These are phyloP conservation scores for Tolypocladium nubicola DNA, from an alignment of 2,329 filamentous ascomycete genomes.

Conservation along the genomic window DNA sequence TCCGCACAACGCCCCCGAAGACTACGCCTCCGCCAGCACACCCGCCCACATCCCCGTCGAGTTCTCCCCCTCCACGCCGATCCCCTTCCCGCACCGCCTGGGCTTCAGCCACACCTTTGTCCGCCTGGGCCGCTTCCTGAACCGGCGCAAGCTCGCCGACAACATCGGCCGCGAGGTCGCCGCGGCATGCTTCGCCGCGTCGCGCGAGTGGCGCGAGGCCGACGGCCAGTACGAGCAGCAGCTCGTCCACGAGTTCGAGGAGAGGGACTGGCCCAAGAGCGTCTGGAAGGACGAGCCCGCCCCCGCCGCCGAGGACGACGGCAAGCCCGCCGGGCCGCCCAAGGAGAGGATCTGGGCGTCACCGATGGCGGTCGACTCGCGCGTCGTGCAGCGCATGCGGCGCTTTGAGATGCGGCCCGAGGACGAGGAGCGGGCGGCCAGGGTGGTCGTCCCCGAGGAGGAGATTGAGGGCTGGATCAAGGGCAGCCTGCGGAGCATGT, in stretches of 20 bases:
- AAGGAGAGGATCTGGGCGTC: constrained; percentile 67
- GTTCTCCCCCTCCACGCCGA: constrained; percentile 61
- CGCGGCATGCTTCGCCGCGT: constrained; percentile 60
- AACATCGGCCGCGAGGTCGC: constrained; percentile 80
- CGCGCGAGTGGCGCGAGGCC: constrained; percentile 38
- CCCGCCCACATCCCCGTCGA: constrained; percentile 56
- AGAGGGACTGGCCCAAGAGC: constrained; percentile 77
- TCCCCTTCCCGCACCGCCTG: constrained; percentile 80
- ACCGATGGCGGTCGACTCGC: constrained; percentile 62
- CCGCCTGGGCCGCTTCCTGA: constrained; percentile 80
- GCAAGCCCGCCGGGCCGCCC: constrained; percentile 25
- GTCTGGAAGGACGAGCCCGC: constrained; percentile 46
- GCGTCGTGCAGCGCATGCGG: constrained; percentile 71
- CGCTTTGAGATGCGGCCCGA: constrained; percentile 60
- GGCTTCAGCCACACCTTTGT: constrained; percentile 86
- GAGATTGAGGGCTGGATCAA: constrained; percentile 62
- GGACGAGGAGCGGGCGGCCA: constrained; percentile 56
- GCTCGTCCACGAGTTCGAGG: constrained; percentile 56
- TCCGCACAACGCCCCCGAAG: constrained; percentile 62
- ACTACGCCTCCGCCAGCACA: constrained; percentile 58
- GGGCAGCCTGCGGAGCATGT: constrained; percentile 43
- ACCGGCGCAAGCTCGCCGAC: constrained; percentile 75
- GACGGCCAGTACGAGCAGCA: constrained; percentile 31
- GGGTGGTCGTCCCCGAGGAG: constrained; percentile 53
- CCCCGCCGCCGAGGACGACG: constrained; percentile 27